These are phyloP conservation scores for Vanderwaltozyma tropicalis DNA, from an alignment of 805 yeast species.

Conservation along the genomic window DNA sequence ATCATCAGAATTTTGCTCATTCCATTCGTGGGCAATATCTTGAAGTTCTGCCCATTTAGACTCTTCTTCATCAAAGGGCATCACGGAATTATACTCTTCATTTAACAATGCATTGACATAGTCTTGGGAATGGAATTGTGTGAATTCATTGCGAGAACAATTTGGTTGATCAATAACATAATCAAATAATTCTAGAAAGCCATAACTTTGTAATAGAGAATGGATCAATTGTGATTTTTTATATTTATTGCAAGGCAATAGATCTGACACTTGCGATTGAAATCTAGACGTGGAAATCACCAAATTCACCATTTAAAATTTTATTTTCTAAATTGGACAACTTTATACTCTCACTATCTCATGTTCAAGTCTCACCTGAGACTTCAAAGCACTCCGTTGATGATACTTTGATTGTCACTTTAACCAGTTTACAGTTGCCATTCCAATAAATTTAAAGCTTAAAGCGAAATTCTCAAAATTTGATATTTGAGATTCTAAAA, in stretches of 20 bases:
- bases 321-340: not conserved
- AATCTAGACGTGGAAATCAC: constrained; percentile 19
- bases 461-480: too few species aligned
- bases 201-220: constrained; percentile 17
- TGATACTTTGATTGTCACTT: too few species aligned
- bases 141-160: constrained; percentile 30
- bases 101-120: constrained; percentile 35
- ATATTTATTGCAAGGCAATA: constrained; percentile 25
- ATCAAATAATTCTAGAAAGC: constrained; percentile 18
- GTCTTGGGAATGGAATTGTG: constrained; percentile 38
- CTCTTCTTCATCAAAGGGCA: constrained; percentile 12
- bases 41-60: constrained; percentile 10
- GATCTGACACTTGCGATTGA: constrained; percentile 25
- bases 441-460: too few species aligned
- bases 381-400: too few species aligned
- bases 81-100: constrained; percentile 9
- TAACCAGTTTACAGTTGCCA: too few species aligned
- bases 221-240: constrained; percentile 18
- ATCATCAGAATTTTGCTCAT: not conserved
- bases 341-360: too few species aligned
- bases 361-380: too few species aligned
- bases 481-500: not conserved
- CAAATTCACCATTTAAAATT: constrained; percentile 1
- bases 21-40: constrained; percentile 1
- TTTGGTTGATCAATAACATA: constrained; percentile 10